Evolutionary conservation across 768 basidiomycete genomes (phyloP).

Genomic region (Omphalotus guepiniiformis): DNA sequence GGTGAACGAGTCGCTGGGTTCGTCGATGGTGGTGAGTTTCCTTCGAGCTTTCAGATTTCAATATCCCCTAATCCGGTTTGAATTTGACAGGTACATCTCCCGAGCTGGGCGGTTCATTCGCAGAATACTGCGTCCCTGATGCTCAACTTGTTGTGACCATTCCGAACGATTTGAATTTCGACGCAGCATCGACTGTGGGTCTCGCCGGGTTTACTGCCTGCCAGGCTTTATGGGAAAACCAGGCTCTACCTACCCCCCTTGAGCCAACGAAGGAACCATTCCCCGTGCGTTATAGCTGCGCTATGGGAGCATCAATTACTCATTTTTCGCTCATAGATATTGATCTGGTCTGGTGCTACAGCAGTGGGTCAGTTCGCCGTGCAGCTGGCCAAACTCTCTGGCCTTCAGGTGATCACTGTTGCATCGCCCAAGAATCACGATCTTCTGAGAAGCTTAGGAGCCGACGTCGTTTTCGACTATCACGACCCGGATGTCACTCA

Average conservation of each 20-base stretch:
- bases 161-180: slow-evolving; percentile 12
- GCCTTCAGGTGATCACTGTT: slow-evolving; percentile 36
- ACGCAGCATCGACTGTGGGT: slow-evolving; percentile 14
- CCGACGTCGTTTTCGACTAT: slow-evolving; percentile 35
- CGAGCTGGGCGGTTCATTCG: slow-evolving; percentile 9
- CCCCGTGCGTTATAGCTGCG: slow-evolving; percentile 6
- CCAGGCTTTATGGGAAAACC: slow-evolving; percentile 15
- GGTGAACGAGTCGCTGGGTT: slow-evolving; percentile 12
- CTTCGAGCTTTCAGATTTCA: background rate
- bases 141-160: slow-evolving; percentile 13
- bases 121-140: slow-evolving; percentile 18
- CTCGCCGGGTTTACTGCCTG: slow-evolving; percentile 16
- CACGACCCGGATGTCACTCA: slow-evolving; percentile 18
- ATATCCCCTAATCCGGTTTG: background rate
- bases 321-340: slow-evolving; percentile 3
- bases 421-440: slow-evolving; percentile 35
- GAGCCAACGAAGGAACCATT: slow-evolving; percentile 10
- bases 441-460: slow-evolving; percentile 35
- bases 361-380: slow-evolving; percentile 31
- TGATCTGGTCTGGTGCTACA: slow-evolving; percentile 10
- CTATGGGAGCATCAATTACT: background rate
- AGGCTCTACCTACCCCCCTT: slow-evolving; percentile 13
- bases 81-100: background rate
- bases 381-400: slow-evolving; percentile 34
- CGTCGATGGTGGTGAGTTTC: slow-evolving; percentile 1